Percentiles rank a stretch among this genome's conserved stretches.
These are phyloP conservation scores for Aspergillus incahuasiensis DNA, from an alignment of 495 filamentous ascomycete genomes.

Conservation along the genomic window DNA sequence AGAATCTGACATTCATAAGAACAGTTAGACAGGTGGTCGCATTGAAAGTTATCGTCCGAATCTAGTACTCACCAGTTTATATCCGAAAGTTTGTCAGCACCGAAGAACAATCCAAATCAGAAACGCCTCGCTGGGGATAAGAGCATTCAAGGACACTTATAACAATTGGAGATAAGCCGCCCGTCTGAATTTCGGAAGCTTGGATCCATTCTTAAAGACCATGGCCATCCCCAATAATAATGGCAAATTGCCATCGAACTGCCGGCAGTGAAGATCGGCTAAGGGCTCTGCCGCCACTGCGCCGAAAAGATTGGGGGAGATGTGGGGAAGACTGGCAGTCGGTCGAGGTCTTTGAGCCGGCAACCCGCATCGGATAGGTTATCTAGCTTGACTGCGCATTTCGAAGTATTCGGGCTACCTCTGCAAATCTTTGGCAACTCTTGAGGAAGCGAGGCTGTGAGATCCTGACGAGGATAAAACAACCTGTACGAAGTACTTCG, in stretches of 20 bases:
- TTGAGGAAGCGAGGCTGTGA: neutral
- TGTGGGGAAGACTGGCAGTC: slow-evolving; percentile 12
- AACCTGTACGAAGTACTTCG: neutral
- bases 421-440: neutral
- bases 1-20: neutral
- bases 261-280: slow-evolving; percentile 44
- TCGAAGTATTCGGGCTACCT: neutral
- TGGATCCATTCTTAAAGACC: slow-evolving; percentile 20
- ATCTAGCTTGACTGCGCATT: too few relatives aligned
- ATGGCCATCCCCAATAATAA: slow-evolving; percentile 17
- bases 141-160: slow-evolving; percentile 10
- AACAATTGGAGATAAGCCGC: slow-evolving; percentile 11
- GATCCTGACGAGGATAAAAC: neutral
- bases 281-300: slow-evolving; percentile 33
- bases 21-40: neutral
- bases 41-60: neutral
- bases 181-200: slow-evolving; percentile 32
- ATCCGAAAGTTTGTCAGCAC: slow-evolving; percentile 4
- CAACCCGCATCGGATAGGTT: neutral
- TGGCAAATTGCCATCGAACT: slow-evolving; percentile 18
- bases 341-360: neutral
- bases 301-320: slow-evolving; percentile 13
- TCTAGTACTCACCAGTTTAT: neutral
- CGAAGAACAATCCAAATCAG: neutral
- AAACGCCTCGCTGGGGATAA: neutral